A percentile compares a stretch with the other conserved stretches of the same genome.
These are phyloP conservation scores for Leccinum boreale DNA, from an alignment of 768 basidiomycete species.

Conservation along the genomic window DNA sequence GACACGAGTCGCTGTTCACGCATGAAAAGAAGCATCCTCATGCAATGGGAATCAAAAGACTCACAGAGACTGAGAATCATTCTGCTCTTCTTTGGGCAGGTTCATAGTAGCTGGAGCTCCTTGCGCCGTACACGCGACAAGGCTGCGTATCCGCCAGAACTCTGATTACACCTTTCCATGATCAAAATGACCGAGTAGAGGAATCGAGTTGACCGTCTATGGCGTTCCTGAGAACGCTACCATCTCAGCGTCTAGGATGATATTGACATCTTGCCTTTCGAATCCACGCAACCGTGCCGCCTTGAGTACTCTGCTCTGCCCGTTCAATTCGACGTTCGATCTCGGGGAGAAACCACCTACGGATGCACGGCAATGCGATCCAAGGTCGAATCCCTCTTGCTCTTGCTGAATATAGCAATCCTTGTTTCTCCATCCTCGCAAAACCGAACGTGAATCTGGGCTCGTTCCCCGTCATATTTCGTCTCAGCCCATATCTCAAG, in stretches of 20 bases:
- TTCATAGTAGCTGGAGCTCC: slow-evolving; percentile 43
- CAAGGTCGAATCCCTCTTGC: slow-evolving; percentile 73
- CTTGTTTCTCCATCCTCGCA: slow-evolving; percentile 32
- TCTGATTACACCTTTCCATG: slow-evolving; percentile 39
- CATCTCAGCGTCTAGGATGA: slow-evolving; percentile 85
- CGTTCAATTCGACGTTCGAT: not conserved
- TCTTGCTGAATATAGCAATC: slow-evolving; percentile 87
- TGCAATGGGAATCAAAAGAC: slow-evolving; percentile 6
- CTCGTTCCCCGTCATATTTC: slow-evolving; percentile 94
- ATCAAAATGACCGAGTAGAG: not conserved
- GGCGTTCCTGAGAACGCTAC: slow-evolving; percentile 61
- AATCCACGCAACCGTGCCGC: slow-evolving; percentile 50
- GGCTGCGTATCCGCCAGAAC: slow-evolving; percentile 68
- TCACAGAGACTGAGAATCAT: slow-evolving; percentile 21
- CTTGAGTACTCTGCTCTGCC: slow-evolving; percentile 48
- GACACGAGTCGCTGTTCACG: slow-evolving; percentile 34
- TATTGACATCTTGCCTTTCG: slow-evolving; percentile 41
- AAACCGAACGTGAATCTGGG: slow-evolving; percentile 82
- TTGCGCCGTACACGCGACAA: slow-evolving; percentile 56
- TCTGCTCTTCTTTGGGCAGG: slow-evolving; percentile 14
- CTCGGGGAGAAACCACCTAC: slow-evolving; percentile 20
- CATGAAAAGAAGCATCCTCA: not conserved
- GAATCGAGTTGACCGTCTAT: slow-evolving; percentile 62
- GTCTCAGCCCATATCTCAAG: slow-evolving; percentile 80
- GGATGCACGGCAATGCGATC: slow-evolving; percentile 69